Evolutionary conservation across 1,139 yeast species (phyloP).

Genomic region (Geotrichum klebahnii): DNA sequence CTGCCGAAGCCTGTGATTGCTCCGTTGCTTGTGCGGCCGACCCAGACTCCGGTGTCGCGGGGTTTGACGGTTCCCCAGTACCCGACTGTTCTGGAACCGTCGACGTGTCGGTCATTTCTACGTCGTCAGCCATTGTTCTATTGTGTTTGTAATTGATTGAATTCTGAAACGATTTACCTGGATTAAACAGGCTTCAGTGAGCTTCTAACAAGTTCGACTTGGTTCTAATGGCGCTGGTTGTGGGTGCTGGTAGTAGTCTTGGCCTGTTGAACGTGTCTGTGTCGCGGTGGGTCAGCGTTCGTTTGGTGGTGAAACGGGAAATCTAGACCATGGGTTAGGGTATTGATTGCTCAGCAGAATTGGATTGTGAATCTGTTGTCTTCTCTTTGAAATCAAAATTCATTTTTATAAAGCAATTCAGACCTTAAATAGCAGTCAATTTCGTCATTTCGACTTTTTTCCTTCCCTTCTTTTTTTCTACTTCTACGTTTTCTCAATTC

Average conservation of each 20-base stretch:
- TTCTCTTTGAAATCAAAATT: too few species aligned
- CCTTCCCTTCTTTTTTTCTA: constrained; percentile 1
- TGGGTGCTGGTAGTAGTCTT: too few species aligned
- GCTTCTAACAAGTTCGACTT: not conserved
- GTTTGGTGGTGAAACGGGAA: not conserved
- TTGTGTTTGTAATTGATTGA: too few species aligned
- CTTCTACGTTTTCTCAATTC: too few species aligned
- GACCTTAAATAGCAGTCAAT: too few species aligned
- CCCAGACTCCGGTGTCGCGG: not conserved
- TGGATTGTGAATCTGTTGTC: too few species aligned
- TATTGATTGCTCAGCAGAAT: not conserved
- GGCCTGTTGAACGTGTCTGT: not conserved
- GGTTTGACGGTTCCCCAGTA: not conserved
- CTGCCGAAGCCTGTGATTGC: too few species aligned
- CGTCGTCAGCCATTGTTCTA: constrained; percentile 24
- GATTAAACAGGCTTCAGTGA: not conserved
- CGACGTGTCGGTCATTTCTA: constrained; percentile 26
- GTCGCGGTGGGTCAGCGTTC: not conserved
- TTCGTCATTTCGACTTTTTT: not conserved
- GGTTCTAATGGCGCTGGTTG: not conserved
- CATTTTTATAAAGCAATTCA: too few species aligned
- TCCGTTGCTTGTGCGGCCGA: too few species aligned
- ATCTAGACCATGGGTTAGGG: not conserved
- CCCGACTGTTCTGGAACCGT: not conserved
- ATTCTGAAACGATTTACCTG: not conserved